Evolutionary conservation across 352 stramenopile genomes (phyloP).

Genomic region (Phytophthora capsici): DNA sequence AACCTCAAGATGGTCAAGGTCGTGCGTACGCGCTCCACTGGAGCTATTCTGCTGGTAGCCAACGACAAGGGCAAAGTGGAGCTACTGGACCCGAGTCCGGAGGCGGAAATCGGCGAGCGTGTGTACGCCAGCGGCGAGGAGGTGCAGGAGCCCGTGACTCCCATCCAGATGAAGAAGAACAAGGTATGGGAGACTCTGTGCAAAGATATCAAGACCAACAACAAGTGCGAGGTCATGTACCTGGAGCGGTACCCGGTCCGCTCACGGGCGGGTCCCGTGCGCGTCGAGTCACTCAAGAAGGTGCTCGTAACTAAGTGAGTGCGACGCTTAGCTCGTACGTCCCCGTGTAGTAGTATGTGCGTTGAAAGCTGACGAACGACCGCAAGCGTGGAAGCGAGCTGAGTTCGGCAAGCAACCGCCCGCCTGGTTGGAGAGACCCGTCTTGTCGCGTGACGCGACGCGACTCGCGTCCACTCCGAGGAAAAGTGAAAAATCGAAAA

Average conservation of each 20-base stretch:
- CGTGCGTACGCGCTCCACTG: constrained; percentile 65
- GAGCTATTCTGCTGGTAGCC: constrained; percentile 57
- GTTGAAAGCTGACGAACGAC: constrained; percentile 25
- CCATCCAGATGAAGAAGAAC: constrained; percentile 89
- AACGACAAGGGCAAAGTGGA: constrained; percentile 70
- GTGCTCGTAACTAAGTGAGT: constrained; percentile 44
- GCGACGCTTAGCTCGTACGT: constrained; percentile 10
- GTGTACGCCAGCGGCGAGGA: constrained; percentile 80
- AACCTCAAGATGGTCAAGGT: constrained; percentile 85
- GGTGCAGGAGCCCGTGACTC: constrained; percentile 68
- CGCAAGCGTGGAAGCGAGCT: constrained; percentile 23
- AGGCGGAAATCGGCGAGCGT: constrained; percentile 74
- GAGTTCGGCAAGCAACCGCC: constrained; percentile 20
- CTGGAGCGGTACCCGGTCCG: constrained; percentile 64
- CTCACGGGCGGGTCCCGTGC: constrained; percentile 57
- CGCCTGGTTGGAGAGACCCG: neutral
- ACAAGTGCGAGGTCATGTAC: constrained; percentile 80
- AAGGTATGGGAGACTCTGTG: constrained; percentile 80
- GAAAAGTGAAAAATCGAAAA: constrained; percentile 22
- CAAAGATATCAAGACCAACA: constrained; percentile 82
- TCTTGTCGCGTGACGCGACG: too few relatives aligned
- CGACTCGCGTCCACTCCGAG: neutral
- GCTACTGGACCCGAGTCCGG: constrained; percentile 64
- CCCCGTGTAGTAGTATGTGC: constrained; percentile 23
- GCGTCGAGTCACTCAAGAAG: constrained; percentile 75